Evolutionary conservation across 371 early-diverging fungal species (phyloP), one percentile per base, ranked within the genome.

Genomic region (Mucor racemosus): DNA sequence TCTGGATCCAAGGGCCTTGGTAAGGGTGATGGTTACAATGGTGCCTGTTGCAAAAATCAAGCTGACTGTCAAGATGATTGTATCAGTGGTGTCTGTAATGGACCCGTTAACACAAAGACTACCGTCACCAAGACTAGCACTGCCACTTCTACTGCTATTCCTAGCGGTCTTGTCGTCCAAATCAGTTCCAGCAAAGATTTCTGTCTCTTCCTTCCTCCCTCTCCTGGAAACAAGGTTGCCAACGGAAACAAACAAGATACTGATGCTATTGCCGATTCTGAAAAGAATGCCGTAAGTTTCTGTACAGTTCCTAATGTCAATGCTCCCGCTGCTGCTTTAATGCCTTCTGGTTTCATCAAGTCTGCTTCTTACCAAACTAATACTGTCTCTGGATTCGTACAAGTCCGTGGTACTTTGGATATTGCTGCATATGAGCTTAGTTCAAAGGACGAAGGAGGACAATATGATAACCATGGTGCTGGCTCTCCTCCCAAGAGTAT

Each of bases 141-240:
- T 14, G 38, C 58, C 15, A 36, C 61, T 42, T 4, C 65, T 5
- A 48, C 60, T 35, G 35, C 57, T 54, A 26, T n/a, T 35, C 33
- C 63, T 34, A 56, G 63, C 17, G 67, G 70, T 38, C 33, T 60
- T 26, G 54, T 55, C 19, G 72, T 71, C 10, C 67, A 71, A 55
- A 39, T 71, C 41, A 60, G 60, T 33, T 67, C 67, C 15, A 58
- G 61, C 13, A 42, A 57, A 40, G 68, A 71, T 11, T 77, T 76
- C 31, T 85, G 85, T 69, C 56, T 76, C 21, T 80, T 81, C 62
- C 67, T 85, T 33, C 85, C 85, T 9, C 75, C 80, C 61, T 57
- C 61, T n/a, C 60, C 71, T 33, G 69, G 69, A 48, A 69, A 69
- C 57, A 65, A 56, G 40, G 50, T 21, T 31, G 56, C 31, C n/a